These are phyloP conservation scores for Kodamaea anthophila DNA, from an alignment of 1,139 yeast genomes.

Conservation along the genomic window DNA sequence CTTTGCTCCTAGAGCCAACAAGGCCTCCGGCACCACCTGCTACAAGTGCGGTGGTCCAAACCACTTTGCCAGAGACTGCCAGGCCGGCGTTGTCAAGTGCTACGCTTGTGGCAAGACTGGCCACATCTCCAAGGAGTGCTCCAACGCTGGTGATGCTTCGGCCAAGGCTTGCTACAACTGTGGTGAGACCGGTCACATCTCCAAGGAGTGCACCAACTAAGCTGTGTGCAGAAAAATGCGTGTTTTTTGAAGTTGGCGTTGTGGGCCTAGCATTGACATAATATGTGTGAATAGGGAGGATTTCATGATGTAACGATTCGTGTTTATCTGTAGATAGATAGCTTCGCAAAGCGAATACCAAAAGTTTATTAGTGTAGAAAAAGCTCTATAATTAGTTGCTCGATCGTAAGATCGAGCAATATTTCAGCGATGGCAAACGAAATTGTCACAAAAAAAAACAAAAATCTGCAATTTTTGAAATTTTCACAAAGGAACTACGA, in stretches of 20 bases:
- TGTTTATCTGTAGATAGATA: constrained; percentile 8
- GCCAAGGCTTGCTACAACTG: constrained; percentile 47
- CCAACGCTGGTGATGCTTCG: constrained; percentile 33
- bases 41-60: constrained; percentile 92
- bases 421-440: no score
- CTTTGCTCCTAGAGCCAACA: constrained; percentile 7
- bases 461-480: no score
- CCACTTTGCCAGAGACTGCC: constrained; percentile 90
- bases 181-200: constrained; percentile 32
- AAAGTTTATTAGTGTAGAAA: no score
- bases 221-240: constrained; percentile 4
- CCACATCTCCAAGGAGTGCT: constrained; percentile 82
- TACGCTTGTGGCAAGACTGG: constrained; percentile 91
- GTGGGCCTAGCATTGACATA: constrained; percentile 6
- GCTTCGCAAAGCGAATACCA: no score
- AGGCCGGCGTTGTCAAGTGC: constrained; percentile 70
- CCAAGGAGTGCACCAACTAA: constrained; percentile 59
- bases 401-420: no score
- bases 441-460: no score
- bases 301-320: constrained; percentile 10
- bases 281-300: constrained; percentile 8
- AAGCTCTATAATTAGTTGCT: no score
- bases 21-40: constrained; percentile 52
- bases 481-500: no score
- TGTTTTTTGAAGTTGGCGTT: constrained; percentile 6